A percentile compares a stretch with the other conserved stretches of the same genome.
Evolutionary conservation across 208 protist species (phyloP).

Genomic region (Angomonas ambiguus): DNA sequence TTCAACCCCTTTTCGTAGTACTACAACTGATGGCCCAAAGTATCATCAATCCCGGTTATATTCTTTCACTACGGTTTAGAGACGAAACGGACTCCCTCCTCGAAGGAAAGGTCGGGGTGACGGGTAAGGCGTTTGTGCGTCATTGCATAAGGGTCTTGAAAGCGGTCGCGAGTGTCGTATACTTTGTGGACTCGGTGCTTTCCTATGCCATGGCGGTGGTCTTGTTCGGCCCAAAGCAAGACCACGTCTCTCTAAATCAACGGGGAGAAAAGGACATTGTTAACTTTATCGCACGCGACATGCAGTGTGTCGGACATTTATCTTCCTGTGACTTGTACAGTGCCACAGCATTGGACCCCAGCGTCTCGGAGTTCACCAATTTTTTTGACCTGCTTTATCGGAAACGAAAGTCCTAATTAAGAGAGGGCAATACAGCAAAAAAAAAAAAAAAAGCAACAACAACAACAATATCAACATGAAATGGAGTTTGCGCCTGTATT

Average conservation of each 20-base stretch:
- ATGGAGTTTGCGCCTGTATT: too few relatives aligned
- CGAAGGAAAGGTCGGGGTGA: neutral
- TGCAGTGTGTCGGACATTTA: conserved; percentile 41
- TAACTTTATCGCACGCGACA: conserved; percentile 34
- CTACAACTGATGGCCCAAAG: neutral
- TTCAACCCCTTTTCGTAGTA: neutral
- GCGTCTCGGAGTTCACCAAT: neutral
- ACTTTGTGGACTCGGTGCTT: conserved; percentile 20
- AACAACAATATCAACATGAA: too few relatives aligned
- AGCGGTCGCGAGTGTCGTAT: neutral
- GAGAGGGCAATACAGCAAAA: conserved; percentile 1
- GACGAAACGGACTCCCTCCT: neutral
- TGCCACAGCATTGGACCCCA: conserved; percentile 34
- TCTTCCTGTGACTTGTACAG: conserved; percentile 58
- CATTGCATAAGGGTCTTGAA: neutral
- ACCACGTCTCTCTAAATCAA: conserved; percentile 32
- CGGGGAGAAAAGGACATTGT: conserved; percentile 31
- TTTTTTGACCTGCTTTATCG: conserved; percentile 44
- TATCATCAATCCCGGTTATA: neutral
- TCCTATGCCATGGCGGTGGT: conserved; percentile 61
- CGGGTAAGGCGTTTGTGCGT: neutral
- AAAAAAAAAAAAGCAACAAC: conserved; percentile 13
- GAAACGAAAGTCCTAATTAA: neutral
- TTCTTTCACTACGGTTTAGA: neutral
- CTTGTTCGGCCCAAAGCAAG: conserved; percentile 64